Evolutionary conservation across 169 alveolate species (phyloP).

Genomic region (Cardiosporidium cionae): DNA sequence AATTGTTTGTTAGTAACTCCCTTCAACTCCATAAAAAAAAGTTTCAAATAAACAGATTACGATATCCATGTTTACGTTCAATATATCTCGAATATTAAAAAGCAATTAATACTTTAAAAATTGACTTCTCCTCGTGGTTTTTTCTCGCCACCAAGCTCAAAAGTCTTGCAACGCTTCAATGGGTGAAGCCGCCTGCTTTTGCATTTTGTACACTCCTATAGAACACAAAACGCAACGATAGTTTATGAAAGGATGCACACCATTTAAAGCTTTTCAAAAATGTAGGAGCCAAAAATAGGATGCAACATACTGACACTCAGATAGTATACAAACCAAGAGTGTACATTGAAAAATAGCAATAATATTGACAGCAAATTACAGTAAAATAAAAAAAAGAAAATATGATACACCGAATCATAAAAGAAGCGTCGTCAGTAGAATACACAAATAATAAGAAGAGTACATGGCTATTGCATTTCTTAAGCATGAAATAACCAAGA

Average conservation of each 20-base stretch:
- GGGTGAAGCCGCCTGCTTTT: slow-evolving; percentile 90
- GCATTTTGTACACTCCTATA: slow-evolving; percentile 93
- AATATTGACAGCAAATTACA: background rate
- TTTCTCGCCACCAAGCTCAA: slow-evolving; percentile 94
- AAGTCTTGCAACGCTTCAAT: slow-evolving; percentile 97
- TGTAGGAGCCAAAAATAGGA: background rate
- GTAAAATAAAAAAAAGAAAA: background rate
- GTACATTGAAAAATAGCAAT: background rate
- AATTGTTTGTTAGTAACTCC: background rate
- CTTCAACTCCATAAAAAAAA: background rate
- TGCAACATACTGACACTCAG: background rate
- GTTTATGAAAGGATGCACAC: background rate
- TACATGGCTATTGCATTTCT: background rate
- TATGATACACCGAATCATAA: background rate
- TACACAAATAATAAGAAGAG: background rate
- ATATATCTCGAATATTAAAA: background rate
- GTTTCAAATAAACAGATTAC: background rate
- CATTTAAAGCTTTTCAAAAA: background rate
- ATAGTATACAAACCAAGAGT: background rate
- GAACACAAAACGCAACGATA: background rate
- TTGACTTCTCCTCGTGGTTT: slow-evolving; percentile 65
- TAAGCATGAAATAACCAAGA: background rate
- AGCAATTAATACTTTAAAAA: slow-evolving; percentile 3
- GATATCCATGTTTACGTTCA: background rate
- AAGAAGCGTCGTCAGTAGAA: background rate